Conservation (phyloP, 371 early-diverging fungal genomes). For the Zopfochytrium polystomum region DNA sequence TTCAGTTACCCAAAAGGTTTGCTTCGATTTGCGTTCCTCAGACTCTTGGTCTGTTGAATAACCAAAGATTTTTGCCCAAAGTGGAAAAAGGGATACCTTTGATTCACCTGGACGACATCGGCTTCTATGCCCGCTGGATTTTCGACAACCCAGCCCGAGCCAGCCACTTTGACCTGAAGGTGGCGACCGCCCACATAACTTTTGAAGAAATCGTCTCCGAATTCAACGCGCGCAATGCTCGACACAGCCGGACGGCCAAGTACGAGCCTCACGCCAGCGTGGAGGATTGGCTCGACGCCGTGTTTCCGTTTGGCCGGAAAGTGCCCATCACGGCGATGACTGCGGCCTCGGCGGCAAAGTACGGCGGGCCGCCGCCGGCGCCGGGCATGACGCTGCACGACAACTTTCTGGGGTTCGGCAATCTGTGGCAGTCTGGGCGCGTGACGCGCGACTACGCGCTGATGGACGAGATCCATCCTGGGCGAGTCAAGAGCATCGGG, state of each 20-base stretch:
- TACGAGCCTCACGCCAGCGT: background rate
- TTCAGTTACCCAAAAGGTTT: too few species aligned
- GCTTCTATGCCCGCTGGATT: too few species aligned
- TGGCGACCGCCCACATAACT: too few species aligned
- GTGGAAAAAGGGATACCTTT: too few species aligned
- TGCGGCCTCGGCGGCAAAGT: background rate
- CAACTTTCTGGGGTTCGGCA: conserved; percentile 2
- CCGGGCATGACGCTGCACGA: conserved; percentile 1
- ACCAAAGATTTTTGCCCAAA: too few species aligned
- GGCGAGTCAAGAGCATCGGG: conserved; percentile 6
- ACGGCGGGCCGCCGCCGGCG: background rate
- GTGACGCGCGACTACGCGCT: background rate
- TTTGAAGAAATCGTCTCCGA: background rate
- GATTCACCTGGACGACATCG: too few species aligned
- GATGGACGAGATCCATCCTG: conserved; percentile 8
- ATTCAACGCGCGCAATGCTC: background rate
- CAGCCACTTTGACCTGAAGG: too few species aligned
- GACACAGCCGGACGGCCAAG: background rate
- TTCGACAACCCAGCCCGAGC: too few species aligned
- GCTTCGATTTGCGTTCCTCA: too few species aligned
- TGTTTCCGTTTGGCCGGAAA: background rate
- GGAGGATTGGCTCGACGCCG: background rate
- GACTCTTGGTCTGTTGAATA: too few species aligned
- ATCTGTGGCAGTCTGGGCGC: background rate
- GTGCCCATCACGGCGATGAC: background rate